Base-by-base conservation (phyloP, 2,329 filamentous ascomycete species). In the Verticillium longisporum region DNA sequence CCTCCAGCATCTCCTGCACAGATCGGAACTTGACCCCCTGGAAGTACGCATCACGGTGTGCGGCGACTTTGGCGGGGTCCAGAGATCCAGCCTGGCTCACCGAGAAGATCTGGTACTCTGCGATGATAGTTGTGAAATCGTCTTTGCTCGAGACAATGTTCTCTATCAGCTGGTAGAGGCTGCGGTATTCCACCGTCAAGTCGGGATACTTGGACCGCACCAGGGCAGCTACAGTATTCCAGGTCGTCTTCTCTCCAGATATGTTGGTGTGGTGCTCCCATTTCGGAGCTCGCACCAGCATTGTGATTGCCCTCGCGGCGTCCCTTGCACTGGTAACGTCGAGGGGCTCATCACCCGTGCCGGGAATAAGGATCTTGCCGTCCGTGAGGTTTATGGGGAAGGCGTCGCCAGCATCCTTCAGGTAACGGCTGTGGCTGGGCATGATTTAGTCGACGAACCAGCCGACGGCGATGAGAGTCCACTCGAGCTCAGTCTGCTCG, bases 381-480 rank as follows among this genome's bases (percentile, higher is more conserved):
- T 15, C 34, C 9, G 50, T 31, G 18, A 60, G 18, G 50, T 65
- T 58, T 50, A 65, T 45, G n/a, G 59, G 59, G 33, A 57, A 61
- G 5, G 55, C 50, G 2, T 62, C 62, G 6, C 59, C 62, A 3
- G 41, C 55, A 32, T 64, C 62, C n/a, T 56, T 58, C 37, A 65
- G 58, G 11, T 60, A 45, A 6, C 62, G 60, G 41, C 64, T 61
- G 41, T 33, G 55, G 11, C 38, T 32, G 32, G 64, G 64, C 3
- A 65, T 34, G n/a, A 63, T 32, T 15, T 62, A 64, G 37, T 66
- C 65, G 15, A 60, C 37, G 9, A 66, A 55, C 64, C 62, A 66
- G 36, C 64, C 62, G 7, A 32, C 56, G 2, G 56, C 62, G 26
- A 66, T 18, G 6, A 66, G 55, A 21, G 65, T 66, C 62, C 64